phyloP scores from a whole-genome alignment of 208 protist species.

The Leishmania major region DNA sequence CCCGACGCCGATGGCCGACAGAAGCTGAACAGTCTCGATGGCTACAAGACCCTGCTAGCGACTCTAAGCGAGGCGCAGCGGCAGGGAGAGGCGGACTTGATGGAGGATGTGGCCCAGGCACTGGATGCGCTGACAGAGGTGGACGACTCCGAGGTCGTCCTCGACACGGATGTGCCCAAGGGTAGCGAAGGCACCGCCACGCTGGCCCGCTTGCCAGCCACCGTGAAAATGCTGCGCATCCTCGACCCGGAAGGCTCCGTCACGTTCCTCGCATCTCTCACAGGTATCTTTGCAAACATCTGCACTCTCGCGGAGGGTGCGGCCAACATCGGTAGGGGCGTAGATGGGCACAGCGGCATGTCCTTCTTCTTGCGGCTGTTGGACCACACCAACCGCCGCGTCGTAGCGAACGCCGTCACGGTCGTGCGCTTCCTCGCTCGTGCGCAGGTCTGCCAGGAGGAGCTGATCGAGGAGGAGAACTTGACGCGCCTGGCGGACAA shows the following conservation, averaged over 20 bases:
- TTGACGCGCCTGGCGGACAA: slow-evolving; percentile 62
- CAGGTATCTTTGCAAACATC: slow-evolving; percentile 83
- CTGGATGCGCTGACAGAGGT: slow-evolving; percentile 69
- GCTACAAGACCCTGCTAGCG: slow-evolving; percentile 60
- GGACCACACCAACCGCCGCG: slow-evolving; percentile 66
- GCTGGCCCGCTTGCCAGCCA: slow-evolving; percentile 75
- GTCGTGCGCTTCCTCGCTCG: slow-evolving; percentile 75
- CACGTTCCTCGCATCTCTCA: slow-evolving; percentile 75
- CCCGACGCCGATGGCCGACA: slow-evolving; percentile 57
- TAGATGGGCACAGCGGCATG: slow-evolving; percentile 76
- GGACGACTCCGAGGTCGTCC: slow-evolving; percentile 72
- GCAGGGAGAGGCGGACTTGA: slow-evolving; percentile 67
- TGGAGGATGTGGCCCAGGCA: slow-evolving; percentile 71
- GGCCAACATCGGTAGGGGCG: slow-evolving; percentile 58
- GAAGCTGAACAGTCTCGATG: slow-evolving; percentile 48
- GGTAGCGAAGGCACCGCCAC: slow-evolving; percentile 72
- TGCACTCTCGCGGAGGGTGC: slow-evolving; percentile 68
- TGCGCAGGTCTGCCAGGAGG: slow-evolving; percentile 61
- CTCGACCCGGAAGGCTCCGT: slow-evolving; percentile 78
- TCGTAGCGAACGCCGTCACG: slow-evolving; percentile 66
- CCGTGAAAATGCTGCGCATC: slow-evolving; percentile 89
- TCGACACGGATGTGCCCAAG: slow-evolving; percentile 69
- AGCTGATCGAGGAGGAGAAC: slow-evolving; percentile 57
- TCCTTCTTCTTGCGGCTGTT: slow-evolving; percentile 83
- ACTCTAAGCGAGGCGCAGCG: slow-evolving; percentile 83